Evolutionary conservation across 2,329 filamentous ascomycete species (phyloP).

Genomic region (Aureobasidium sp.): DNA sequence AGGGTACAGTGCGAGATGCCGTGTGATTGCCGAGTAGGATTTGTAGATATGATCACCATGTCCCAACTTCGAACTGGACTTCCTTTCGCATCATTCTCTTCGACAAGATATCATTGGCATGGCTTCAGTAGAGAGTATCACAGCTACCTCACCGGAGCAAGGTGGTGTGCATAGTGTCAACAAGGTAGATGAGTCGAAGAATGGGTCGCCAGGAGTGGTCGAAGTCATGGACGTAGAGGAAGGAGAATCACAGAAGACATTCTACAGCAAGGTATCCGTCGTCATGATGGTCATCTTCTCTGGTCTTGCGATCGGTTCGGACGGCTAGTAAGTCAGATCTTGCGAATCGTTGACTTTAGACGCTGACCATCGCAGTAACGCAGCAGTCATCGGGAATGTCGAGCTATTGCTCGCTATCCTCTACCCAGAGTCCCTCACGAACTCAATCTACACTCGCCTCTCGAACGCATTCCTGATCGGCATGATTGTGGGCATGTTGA

Average conservation of each 20-base stretch:
- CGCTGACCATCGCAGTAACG: conserved; percentile 20
- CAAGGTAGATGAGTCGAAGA: neutral
- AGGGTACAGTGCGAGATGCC: neutral
- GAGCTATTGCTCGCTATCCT: conserved; percentile 27
- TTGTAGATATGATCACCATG: neutral
- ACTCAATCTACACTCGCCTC: conserved; percentile 26
- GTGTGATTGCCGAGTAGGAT: neutral
- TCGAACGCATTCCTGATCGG: conserved; percentile 32
- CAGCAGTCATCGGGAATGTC: conserved; percentile 30
- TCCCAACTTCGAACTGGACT: no score
- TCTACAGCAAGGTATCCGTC: conserved; percentile 27
- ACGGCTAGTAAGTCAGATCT: conserved; percentile 24
- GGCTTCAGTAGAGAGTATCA: neutral
- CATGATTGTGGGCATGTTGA: conserved; percentile 30
- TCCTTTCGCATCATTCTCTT: neutral
- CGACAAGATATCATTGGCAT: neutral
- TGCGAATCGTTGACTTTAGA: neutral
- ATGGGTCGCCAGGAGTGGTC: neutral
- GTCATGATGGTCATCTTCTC: conserved; percentile 31
- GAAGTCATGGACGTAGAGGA: conserved; percentile 20
- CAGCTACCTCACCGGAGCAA: neutral
- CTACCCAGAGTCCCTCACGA: conserved; percentile 27
- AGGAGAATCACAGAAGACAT: conserved; percentile 15
- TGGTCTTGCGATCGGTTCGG: conserved; percentile 30
- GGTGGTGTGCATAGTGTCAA: neutral